Evolutionary conservation across 805 yeast species (phyloP).

Genomic region (Candida palmyrensis): DNA sequence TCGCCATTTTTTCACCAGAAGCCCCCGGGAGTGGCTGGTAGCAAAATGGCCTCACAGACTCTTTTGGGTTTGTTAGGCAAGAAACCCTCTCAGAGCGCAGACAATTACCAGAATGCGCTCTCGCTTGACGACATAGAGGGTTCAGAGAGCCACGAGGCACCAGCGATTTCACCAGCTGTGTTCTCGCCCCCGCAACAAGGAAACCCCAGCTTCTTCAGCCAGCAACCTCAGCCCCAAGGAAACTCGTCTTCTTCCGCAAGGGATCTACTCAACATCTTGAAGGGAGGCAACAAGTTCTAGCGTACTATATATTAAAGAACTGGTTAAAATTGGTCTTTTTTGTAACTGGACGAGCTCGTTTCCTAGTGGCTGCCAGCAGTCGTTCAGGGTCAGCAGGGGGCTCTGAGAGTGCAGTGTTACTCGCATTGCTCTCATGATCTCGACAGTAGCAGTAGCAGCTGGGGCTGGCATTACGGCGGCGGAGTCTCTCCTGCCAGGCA

Average conservation of each 20-base stretch:
- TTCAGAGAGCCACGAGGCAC: no score
- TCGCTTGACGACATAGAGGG: conserved; percentile 1
- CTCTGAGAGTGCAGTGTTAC: not conserved
- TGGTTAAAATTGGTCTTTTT: conserved; percentile 9
- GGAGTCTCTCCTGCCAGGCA: conserved; percentile 13
- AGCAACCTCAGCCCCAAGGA: no score
- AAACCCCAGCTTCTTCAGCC: no score
- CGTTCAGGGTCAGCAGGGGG: not conserved
- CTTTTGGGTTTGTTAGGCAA: conserved; percentile 4
- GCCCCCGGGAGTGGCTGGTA: no score
- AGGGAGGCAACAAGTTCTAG: conserved; percentile 8
- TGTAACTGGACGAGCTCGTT: conserved; percentile 7
- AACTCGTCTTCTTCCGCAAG: conserved; percentile 17
- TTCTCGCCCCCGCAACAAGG: no score
- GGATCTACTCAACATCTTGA: conserved; percentile 17
- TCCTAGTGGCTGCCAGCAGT: not conserved
- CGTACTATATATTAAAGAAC: conserved; percentile 13
- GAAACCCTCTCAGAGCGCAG: not conserved
- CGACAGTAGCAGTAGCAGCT: no score
- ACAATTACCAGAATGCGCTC: not conserved
- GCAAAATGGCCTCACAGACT: conserved; percentile 2
- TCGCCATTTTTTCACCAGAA: no score
- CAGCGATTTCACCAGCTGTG: no score
- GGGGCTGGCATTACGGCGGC: conserved; percentile 6
- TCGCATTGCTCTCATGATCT: no score